Evolutionary conservation across 2,329 filamentous ascomycete genomes (phyloP).

Genomic region (Hypoxylon sp.): DNA sequence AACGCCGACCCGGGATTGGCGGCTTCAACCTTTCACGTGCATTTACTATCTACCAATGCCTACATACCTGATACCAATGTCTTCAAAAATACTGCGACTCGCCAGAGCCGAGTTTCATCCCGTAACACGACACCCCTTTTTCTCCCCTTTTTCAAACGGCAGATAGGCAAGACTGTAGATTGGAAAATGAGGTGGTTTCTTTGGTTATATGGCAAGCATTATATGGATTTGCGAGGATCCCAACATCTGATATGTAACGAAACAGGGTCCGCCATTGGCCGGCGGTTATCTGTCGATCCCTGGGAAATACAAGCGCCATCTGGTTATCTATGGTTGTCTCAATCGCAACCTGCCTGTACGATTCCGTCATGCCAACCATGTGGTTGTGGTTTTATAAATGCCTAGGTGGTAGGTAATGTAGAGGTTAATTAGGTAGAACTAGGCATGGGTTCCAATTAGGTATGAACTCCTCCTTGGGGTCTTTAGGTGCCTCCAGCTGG

Average conservation of each 20-base stretch:
- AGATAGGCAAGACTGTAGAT: slow-evolving; percentile 9
- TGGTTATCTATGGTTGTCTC: slow-evolving; percentile 23
- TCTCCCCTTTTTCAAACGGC: neutral
- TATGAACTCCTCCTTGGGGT: neutral
- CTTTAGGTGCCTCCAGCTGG: neutral
- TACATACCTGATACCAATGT: slow-evolving; percentile 1
- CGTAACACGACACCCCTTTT: slow-evolving; percentile 7
- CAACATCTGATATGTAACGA: slow-evolving; percentile 29
- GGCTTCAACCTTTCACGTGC: slow-evolving; percentile 34
- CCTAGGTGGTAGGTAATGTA: slow-evolving; percentile 8
- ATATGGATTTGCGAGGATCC: slow-evolving; percentile 18
- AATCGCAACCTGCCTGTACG: slow-evolving; percentile 25
- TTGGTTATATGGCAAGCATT: slow-evolving; percentile 11
- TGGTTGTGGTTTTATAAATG: slow-evolving; percentile 31
- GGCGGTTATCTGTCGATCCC: slow-evolving; percentile 15
- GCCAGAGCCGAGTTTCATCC: slow-evolving; percentile 9
- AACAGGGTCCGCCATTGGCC: slow-evolving; percentile 1
- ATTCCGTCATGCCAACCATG: slow-evolving; percentile 36
- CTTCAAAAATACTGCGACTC: neutral
- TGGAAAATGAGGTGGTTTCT: neutral
- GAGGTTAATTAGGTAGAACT: neutral
- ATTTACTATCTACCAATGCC: slow-evolving; percentile 29
- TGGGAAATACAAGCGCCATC: neutral
- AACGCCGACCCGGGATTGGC: slow-evolving; percentile 30
- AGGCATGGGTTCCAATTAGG: neutral